Base-by-base conservation (phyloP, 1,284 basidiomycete species). In the Schizophyllum amplum region DNA sequence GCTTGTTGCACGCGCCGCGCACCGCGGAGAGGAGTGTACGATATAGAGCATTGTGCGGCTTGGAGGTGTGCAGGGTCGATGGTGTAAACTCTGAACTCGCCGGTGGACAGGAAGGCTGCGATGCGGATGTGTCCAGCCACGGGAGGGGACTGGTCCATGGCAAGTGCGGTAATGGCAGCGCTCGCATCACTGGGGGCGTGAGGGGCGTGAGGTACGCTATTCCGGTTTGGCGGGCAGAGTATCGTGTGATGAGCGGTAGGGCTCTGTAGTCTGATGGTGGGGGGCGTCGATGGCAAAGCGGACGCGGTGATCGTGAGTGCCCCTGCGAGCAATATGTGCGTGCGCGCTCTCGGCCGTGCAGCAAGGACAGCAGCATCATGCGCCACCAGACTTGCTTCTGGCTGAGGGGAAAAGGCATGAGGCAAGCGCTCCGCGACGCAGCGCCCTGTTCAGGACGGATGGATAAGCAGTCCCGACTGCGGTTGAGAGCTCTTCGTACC, bases 131-230 rank as follows among this genome's bases (percentile, higher is more conserved):
- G 63, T 17, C 68, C 71, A 21, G 73, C 69, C 1, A 65, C 59
- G 20, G 84, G 80, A 24, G 78, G 81, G 15, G 84, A 86, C 68
- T 90, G 86, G 65, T 90, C 88, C 25, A 89, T 69, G 1, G 83
- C 81, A 33, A 90, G 69, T 49, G 83, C 68, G 3, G 85, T 84
- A 61, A 90, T 78, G 47, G 70, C 69, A 11, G 69, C 68, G 5
- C 20, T 13, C 15, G 26, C 42, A 46, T 25, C 51, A 33, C 6
- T 24, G 52, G 57, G 1, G 55, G 42, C 22, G 51, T n/a, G 13
- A 50, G 27, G 27, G 13, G 27, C 6, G 5, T 13, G 27, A 6
- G 27, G 27, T 6, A 5, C 27, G 27, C 27, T 33, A 13, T 6
- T 13, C 13, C 13, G 27, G 13, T 13, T 33, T 33, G 27, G 21